Conservation (phyloP, 2,329 filamentous ascomycete genomes). For the Xylaria sp. region DNA sequence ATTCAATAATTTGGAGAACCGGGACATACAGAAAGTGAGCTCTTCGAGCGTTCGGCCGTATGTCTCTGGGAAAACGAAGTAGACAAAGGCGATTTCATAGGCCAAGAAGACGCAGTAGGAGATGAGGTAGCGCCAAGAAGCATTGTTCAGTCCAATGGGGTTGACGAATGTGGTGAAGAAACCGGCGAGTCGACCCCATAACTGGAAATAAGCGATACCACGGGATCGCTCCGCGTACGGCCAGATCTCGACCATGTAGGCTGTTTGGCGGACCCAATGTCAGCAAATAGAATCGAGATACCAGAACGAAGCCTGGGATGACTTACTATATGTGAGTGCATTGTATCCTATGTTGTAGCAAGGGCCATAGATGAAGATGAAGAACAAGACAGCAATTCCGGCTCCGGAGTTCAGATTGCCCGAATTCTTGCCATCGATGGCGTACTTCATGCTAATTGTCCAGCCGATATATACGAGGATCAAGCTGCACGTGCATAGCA, state of each 20-base stretch:
- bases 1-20: neutral
- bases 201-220: conserved; percentile 53
- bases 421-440: conserved; percentile 32
- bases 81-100: conserved; percentile 52
- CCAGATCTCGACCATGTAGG: conserved; percentile 54
- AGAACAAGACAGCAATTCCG: conserved; percentile 42
- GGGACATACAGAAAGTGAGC: conserved; percentile 37
- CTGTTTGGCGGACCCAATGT: conserved; percentile 19
- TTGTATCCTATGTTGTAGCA: conserved; percentile 63
- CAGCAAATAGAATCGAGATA: neutral
- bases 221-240: conserved; percentile 52
- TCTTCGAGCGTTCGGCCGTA: conserved; percentile 76
- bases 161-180: conserved; percentile 44
- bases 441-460: conserved; percentile 44
- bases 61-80: conserved; percentile 80
- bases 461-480: conserved; percentile 45
- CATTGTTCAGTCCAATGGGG: conserved; percentile 37
- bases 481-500: conserved; percentile 39
- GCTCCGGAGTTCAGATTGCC: conserved; percentile 26
- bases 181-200: conserved; percentile 42
- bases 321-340: conserved; percentile 56
- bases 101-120: conserved; percentile 41
- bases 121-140: conserved; percentile 40
- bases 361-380: conserved; percentile 55
- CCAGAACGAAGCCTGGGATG: neutral